phyloP scores from a whole-genome alignment of 768 basidiomycete genomes.

The Suillus alpinus region DNA sequence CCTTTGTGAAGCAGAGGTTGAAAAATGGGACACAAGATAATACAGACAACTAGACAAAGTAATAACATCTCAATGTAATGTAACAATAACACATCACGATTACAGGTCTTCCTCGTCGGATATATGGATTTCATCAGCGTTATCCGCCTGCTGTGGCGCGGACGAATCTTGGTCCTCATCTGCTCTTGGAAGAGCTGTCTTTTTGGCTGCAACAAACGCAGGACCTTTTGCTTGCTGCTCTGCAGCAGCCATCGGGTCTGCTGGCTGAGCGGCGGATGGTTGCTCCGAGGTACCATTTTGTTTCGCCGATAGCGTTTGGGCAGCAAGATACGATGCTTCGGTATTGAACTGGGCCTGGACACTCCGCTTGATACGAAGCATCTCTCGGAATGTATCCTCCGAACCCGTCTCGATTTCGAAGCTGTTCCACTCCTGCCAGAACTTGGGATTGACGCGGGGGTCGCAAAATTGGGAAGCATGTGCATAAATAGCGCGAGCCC shows the following conservation, averaged over 20 bases:
- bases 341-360: constrained; percentile 99
- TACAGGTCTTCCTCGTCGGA: constrained; percentile 77
- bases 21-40: constrained; percentile 54
- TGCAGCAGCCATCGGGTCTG: constrained; percentile 87
- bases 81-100: constrained; percentile 9
- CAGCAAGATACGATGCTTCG: constrained; percentile 88
- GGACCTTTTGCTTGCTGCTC: constrained; percentile 68
- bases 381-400: constrained; percentile 96
- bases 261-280: constrained; percentile 36
- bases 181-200: constrained; percentile 39
- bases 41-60: constrained; percentile 13
- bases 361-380: constrained; percentile 94
- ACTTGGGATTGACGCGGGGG: constrained; percentile 84
- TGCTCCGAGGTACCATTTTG: constrained; percentile 49
- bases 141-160: constrained; percentile 35
- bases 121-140: constrained; percentile 86
- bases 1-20: constrained; percentile 72
- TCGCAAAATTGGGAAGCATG: constrained; percentile 99
- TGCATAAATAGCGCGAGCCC: constrained; percentile 93
- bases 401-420: constrained; percentile 99
- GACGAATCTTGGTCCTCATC: constrained; percentile 34
- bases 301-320: constrained; percentile 76
- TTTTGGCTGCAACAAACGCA: constrained; percentile 77
- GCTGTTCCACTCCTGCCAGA: constrained; percentile 96
- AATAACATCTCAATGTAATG: constrained; percentile 9